Evolutionary conservation across 2,329 filamentous ascomycete species (phyloP), one percentile per base, ranked within the genome.

Genomic region (Hyphodiscus sp.): DNA sequence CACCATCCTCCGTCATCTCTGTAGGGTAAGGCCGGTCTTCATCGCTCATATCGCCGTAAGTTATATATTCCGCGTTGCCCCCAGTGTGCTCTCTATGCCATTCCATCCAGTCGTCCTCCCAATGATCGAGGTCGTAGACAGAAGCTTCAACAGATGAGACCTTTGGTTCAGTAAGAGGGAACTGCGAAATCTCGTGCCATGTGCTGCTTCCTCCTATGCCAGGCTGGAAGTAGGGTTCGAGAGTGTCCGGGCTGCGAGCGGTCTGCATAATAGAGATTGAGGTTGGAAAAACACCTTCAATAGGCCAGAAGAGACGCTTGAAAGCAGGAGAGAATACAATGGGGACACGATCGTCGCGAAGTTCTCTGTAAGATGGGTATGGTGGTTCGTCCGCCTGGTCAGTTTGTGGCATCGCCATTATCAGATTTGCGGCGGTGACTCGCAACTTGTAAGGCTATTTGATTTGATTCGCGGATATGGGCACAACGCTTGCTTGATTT

Each of bases 151-250:
- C 42, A 43, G 62, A 67, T 45, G 64, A 67, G 51, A 67, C 60
- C 53, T 65, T 66, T 47, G 63, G 63, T 46, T 65, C 60, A 38
- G 65, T 66, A n/a, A 67, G 47, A 19, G 65, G 60, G 33, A 62
- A 49, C 47, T 61, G 58, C 13, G 63, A 55, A 51, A 66, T 61
- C 48, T 61, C 53, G 51, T 67, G 64, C 60, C 62, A 67, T 30
- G 50, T 63, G 52, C 61, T 57, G 42, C 51, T 52, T 48, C 44
- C 47, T 43, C 50, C 48, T 46, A 50, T 49, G 42, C 47, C 55
- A 54, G 51, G 61, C 53, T 57, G 45, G 56, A 61, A 65, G 49
- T 60, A 62, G 15, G 59, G 61, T 50, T 63, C 59, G 18, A 62
- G 59, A 51, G 57, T 52, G 50, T 60, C 49, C 18, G 57, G 53